These are phyloP conservation scores for Globisporangium radiosum DNA, from an alignment of 352 stramenopile genomes.

Conservation along the genomic window DNA sequence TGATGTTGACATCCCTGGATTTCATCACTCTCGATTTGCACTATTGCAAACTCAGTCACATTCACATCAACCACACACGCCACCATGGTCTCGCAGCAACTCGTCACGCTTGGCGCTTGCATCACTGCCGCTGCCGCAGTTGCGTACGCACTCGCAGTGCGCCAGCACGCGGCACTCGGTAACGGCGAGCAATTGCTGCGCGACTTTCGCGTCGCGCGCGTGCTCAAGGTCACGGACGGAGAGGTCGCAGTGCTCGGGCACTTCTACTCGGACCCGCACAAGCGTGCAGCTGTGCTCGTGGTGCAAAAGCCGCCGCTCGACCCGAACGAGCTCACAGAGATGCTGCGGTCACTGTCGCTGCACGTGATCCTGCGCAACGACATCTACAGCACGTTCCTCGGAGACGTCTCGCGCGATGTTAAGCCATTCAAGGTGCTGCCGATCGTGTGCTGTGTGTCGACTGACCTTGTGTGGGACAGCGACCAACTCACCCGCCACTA, in stretches of 20 bases:
- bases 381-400: slow-evolving; percentile 77
- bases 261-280: slow-evolving; percentile 53
- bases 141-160: slow-evolving; percentile 26
- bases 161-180: slow-evolving; percentile 20
- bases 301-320: slow-evolving; percentile 63
- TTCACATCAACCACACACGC: too few species aligned
- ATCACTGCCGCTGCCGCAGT: slow-evolving; percentile 21
- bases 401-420: slow-evolving; percentile 53
- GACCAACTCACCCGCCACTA: too few species aligned
- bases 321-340: slow-evolving; percentile 22
- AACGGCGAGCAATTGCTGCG: slow-evolving; percentile 32
- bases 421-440: slow-evolving; percentile 64
- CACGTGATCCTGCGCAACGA: slow-evolving; percentile 72
- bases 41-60: too few species aligned
- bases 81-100: slow-evolving; percentile 3
- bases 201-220: slow-evolving; percentile 50
- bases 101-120: slow-evolving; percentile 20
- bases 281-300: slow-evolving; percentile 58
- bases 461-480: background rate
- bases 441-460: background rate
- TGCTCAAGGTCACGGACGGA: slow-evolving; percentile 60
- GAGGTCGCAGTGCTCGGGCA: slow-evolving; percentile 66
- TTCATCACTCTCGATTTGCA: too few species aligned
- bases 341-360: slow-evolving; percentile 57
- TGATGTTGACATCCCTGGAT: too few species aligned